These are phyloP conservation scores for Hypoxylon trugodes DNA, from an alignment of 495 filamentous ascomycete genomes.

Conservation along the genomic window DNA sequence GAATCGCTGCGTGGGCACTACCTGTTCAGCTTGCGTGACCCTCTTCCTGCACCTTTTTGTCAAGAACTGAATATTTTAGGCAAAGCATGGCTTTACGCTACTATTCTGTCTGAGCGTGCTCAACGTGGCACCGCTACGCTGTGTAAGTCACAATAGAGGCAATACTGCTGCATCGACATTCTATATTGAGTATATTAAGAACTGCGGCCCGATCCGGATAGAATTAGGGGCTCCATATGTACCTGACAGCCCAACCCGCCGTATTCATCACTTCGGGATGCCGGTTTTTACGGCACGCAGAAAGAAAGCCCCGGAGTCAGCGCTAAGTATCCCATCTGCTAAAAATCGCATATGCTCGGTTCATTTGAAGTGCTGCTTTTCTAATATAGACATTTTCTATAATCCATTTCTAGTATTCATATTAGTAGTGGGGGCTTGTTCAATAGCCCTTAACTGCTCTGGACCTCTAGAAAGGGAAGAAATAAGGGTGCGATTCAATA, in stretches of 20 bases:
- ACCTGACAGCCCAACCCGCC: neutral
- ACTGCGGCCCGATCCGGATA: constrained; percentile 36
- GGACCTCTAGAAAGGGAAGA: too few relatives aligned
- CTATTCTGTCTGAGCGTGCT: constrained; percentile 31
- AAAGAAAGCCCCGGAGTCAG: too few relatives aligned
- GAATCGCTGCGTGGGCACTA: constrained; percentile 34
- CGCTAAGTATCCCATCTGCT: too few relatives aligned
- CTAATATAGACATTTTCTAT: too few relatives aligned
- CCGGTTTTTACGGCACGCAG: neutral
- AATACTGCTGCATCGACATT: constrained; percentile 30
- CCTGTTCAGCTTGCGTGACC: constrained; percentile 31
- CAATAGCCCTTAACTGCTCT: too few relatives aligned
- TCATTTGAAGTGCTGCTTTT: too few relatives aligned
- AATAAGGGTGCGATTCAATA: too few relatives aligned
- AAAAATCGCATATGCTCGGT: too few relatives aligned
- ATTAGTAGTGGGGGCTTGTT: too few relatives aligned
- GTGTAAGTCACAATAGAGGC: constrained; percentile 39
- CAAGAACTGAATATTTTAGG: constrained; percentile 24
- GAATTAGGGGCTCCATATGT: neutral
- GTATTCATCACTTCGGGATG: constrained; percentile 16
- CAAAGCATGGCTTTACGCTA: constrained; percentile 28
- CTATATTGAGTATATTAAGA: constrained; percentile 27
- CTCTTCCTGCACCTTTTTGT: constrained; percentile 23
- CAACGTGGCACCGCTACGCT: constrained; percentile 40
- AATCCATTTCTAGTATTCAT: too few relatives aligned